Conservation (phyloP, 2,329 filamentous ascomycete species). For the Tolypocladium paradoxum region DNA sequence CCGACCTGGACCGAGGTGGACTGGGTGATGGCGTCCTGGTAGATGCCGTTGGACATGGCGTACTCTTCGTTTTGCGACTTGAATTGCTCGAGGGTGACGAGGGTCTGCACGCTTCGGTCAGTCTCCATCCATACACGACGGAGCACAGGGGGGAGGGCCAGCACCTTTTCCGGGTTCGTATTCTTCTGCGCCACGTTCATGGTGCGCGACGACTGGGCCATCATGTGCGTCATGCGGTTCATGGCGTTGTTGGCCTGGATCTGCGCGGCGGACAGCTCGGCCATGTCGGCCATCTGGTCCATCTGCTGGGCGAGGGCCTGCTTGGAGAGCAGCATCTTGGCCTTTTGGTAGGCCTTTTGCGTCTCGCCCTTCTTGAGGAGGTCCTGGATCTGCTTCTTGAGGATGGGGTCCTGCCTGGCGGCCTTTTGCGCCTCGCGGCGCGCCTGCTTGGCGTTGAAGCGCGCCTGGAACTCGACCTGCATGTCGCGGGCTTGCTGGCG, state of each 20-base stretch:
- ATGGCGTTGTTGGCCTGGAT: conserved; percentile 55
- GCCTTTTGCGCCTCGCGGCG: conserved; percentile 51
- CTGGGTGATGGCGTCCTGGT: conserved; percentile 74
- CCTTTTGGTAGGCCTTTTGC: conserved; percentile 52
- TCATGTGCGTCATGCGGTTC: conserved; percentile 56
- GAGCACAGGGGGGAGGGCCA: conserved; percentile 1
- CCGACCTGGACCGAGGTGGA: conserved; percentile 63
- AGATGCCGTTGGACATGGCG: conserved; percentile 59
- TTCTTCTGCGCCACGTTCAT: conserved; percentile 48
- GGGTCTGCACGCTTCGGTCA: conserved; percentile 27
- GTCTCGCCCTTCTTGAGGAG: conserved; percentile 53
- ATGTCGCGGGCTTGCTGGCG: conserved; percentile 49
- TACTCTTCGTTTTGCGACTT: conserved; percentile 53
- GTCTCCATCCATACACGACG: neutral
- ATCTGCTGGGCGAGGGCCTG: conserved; percentile 52
- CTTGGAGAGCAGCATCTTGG: conserved; percentile 50
- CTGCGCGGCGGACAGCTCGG: conserved; percentile 47
- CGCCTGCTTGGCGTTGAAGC: conserved; percentile 53
- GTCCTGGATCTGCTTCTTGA: conserved; percentile 54
- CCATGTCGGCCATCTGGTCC: conserved; percentile 55
- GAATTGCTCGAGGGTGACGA: conserved; percentile 50
- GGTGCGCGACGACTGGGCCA: conserved; percentile 46
- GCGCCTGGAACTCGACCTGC: conserved; percentile 53
- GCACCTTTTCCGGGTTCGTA: conserved; percentile 46
- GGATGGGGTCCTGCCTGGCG: conserved; percentile 47